Conservation (phyloP, 208 protist species). For the Vickermania spadyakhi region DNA sequence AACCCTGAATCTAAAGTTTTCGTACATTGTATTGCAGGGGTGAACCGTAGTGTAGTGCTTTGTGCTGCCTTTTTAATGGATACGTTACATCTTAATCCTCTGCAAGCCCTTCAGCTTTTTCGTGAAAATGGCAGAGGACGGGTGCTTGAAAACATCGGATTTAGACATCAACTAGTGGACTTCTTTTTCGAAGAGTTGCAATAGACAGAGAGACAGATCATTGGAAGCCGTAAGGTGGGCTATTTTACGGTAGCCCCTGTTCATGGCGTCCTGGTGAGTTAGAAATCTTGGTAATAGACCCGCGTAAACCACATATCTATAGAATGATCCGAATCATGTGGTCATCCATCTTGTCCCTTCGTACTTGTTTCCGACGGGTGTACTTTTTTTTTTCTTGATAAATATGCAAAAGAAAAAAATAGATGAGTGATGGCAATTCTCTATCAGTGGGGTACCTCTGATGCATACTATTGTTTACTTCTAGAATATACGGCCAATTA, state of each 20-base stretch:
- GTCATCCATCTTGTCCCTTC: no score
- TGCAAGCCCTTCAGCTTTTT: conserved; percentile 49
- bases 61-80: conserved; percentile 79
- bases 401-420: no score
- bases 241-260: neutral
- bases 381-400: no score
- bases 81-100: conserved; percentile 26
- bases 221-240: conserved; percentile 3
- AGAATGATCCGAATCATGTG: no score
- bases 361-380: no score
- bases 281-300: no score
- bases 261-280: no score
- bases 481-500: no score
- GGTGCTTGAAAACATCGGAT: conserved; percentile 69
- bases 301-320: no score
- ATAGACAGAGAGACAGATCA: conserved; percentile 1
- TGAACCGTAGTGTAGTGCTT: conserved; percentile 80
- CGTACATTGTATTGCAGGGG: conserved; percentile 80
- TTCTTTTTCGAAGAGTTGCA: conserved; percentile 50
- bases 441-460: no score
- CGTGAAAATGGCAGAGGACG: conserved; percentile 36
- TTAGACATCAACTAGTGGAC: conserved; percentile 79
- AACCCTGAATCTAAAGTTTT: conserved; percentile 31
- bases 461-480: no score
- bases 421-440: no score